Percentiles rank a stretch among this genome's conserved stretches.
Conservation (phyloP, 179 eudicot genomes). For the Patellifolia procumbens region DNA sequence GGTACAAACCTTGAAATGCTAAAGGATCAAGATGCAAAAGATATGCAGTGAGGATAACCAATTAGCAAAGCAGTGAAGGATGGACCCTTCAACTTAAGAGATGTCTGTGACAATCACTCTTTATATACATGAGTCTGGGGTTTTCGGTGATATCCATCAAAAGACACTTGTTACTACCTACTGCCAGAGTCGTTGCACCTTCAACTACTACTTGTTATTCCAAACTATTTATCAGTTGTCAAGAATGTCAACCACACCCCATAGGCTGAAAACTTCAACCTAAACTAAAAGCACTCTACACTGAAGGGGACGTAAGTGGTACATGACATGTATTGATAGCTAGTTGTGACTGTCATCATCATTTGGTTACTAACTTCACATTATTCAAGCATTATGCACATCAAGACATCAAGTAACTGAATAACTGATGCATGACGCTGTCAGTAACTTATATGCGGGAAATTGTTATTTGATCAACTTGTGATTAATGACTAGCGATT, state of each 20-base stretch:
- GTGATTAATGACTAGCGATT: not conserved
- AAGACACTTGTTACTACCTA: not conserved
- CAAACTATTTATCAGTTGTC: not conserved
- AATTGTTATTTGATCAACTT: not conserved
- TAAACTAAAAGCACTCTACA: not conserved
- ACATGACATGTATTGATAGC: not conserved
- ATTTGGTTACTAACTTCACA: not conserved
- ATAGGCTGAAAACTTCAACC: not conserved
- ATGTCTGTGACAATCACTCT: not conserved
- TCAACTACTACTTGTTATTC: not conserved
- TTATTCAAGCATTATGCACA: not conserved
- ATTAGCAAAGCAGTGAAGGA: no score
- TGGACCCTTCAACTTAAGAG: no score
- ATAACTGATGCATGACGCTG: not conserved
- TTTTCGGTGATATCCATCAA: not conserved
- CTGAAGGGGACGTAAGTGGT: not conserved
- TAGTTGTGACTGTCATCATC: not conserved
- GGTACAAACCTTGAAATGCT: not conserved
- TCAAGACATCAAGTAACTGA: no score
- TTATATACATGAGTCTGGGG: no score
- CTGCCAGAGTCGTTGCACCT: not conserved
- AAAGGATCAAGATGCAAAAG: not conserved
- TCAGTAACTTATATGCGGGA: not conserved
- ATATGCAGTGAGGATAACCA: not conserved
- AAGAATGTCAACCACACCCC: not conserved